phyloP scores from a whole-genome alignment of 129 eudicot genomes.

The Tagetes patula region DNA sequence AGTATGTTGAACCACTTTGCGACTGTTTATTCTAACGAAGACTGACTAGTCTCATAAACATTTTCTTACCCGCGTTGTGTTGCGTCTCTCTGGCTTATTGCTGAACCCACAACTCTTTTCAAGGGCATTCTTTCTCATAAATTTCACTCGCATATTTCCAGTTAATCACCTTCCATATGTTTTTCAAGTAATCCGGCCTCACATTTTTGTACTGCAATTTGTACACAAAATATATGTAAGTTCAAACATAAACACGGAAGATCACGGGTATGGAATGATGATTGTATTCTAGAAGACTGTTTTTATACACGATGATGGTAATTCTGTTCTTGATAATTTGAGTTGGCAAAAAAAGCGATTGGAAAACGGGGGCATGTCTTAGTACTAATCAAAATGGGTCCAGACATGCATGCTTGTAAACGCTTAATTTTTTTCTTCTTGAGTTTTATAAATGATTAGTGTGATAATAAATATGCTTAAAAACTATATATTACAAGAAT shows the following conservation, averaged over 20 bases:
- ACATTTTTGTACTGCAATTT: slow-evolving; percentile 76
- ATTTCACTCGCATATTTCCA: slow-evolving; percentile 72
- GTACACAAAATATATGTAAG: not conserved
- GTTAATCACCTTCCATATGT: slow-evolving; percentile 84
- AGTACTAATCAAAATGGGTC: not conserved
- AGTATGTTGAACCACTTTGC: not conserved
- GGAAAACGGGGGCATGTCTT: not conserved
- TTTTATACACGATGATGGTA: not conserved
- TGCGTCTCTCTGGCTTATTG: not conserved
- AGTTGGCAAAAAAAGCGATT: not conserved
- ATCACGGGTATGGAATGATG: not conserved
- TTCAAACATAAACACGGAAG: not conserved
- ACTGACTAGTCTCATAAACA: not conserved
- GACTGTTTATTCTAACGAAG: not conserved
- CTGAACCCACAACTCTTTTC: slow-evolving; percentile 15
- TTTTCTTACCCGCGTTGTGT: not conserved
- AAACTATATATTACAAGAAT: not conserved
- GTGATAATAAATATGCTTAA: not conserved
- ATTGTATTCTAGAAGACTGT: not conserved
- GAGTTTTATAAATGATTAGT: not conserved
- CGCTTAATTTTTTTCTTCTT: not conserved
- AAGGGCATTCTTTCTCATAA: slow-evolving; percentile 60
- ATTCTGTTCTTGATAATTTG: not conserved
- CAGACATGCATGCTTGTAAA: not conserved
- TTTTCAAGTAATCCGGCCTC: slow-evolving; percentile 86